A percentile compares a stretch with the other conserved stretches of the same genome.
Conservation (phyloP, 2,329 filamentous ascomycete genomes). For the Stromatinia cepivora region DNA sequence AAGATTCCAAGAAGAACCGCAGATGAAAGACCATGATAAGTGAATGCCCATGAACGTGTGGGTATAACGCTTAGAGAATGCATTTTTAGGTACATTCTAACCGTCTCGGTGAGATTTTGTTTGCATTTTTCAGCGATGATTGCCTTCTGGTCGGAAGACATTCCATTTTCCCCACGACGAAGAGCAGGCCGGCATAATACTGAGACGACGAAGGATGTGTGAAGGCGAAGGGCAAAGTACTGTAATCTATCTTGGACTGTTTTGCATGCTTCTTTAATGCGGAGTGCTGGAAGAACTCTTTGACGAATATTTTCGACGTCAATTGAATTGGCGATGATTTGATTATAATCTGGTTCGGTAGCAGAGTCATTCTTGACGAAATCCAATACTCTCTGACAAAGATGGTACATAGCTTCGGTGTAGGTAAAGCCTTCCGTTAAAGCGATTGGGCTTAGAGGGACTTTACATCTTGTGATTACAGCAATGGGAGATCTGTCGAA, state of each 20-base stretch:
- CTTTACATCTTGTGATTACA: constrained; percentile 45
- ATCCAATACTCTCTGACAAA: constrained; percentile 60
- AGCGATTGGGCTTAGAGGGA: constrained; percentile 55
- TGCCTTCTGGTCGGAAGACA: constrained; percentile 52
- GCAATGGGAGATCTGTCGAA: constrained; percentile 68
- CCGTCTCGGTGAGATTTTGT: constrained; percentile 62
- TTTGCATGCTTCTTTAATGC: constrained; percentile 62
- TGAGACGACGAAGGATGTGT: constrained; percentile 65
- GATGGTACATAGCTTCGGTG: constrained; percentile 64
- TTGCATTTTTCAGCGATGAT: constrained; percentile 60
- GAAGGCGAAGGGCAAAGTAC: constrained; percentile 63
- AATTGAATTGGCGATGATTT: constrained; percentile 59
- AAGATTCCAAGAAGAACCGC: constrained; percentile 64
- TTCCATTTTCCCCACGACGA: constrained; percentile 51
- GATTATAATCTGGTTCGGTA: constrained; percentile 38
- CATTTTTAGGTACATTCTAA: constrained; percentile 69
- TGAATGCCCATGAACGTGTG: constrained; percentile 67
- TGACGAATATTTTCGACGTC: constrained; percentile 43
- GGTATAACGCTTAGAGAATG: constrained; percentile 67
- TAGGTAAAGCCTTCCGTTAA: constrained; percentile 56
- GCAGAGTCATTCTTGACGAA: constrained; percentile 37
- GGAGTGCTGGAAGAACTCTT: constrained; percentile 56
- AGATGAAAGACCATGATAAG: constrained; percentile 65
- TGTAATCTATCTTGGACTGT: constrained; percentile 63
- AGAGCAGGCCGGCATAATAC: constrained; percentile 65